Base-by-base conservation (phyloP, 345 rosid species). In the Hibiscus tridactylites region DNA sequence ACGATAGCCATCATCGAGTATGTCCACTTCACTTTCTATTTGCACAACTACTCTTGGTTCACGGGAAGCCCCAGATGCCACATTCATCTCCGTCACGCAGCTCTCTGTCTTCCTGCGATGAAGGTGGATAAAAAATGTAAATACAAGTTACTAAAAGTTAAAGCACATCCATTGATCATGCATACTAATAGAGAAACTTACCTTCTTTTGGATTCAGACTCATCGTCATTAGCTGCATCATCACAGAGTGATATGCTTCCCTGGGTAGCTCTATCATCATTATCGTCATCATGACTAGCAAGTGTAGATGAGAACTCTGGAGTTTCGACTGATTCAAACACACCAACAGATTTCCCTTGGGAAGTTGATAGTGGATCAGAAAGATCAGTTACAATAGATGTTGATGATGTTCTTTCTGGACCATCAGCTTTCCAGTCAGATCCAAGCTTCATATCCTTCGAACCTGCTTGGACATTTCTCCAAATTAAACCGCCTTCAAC, bases 1-100 rank as follows among this genome's bases (percentile, higher is more conserved):
- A 63, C 91, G 90, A 65, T 87, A 88, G 37, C 93, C 93, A 58
- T 88, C 93, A 58, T 88, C 93, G 6, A 88, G 89, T 57, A 88
- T 82, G 80, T 88, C 91, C 12, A 82, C 74, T 35, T 88, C 93
- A 54, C 88, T 88, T 84, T 88, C 89, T 52, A 85, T 85, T 74
- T 88, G 91, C 24, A 88, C 87, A 13, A 87, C 85, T 3, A 88
- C 91, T 81, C 88, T 76, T 31, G 91, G 91, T 61, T 88, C 89
- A 47, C 89, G 85, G 24, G 78, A 79, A 35, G 85, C 83, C 69
- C 88, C 76, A 12, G 91, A 87, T 71, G 86, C 39, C 71, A 82
- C 57, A 84, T 73, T 84, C 65, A 78, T 59, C 77, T 87, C 91
- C 49, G 79, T 71, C 69, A 74, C 33, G 75, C 81, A 75, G 68